A percentile compares a stretch with the other conserved stretches of the same genome.
Conservation (phyloP, 148 eudicot genomes). For the Cornus kousa region DNA sequence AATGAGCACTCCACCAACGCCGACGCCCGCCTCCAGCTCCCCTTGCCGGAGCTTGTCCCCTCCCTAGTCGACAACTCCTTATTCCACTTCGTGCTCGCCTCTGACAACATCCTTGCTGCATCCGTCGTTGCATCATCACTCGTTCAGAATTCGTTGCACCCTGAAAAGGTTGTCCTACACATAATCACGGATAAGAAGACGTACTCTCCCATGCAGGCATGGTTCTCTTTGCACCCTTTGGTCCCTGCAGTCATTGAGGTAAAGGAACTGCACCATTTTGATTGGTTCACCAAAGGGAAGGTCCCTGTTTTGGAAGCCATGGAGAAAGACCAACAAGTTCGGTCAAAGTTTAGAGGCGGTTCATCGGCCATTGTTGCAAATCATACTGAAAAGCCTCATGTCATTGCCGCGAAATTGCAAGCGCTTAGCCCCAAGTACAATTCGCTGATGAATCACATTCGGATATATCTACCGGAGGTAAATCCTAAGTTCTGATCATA, state of each 20-base stretch:
- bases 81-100: conserved; percentile 77
- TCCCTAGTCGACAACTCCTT: conserved; percentile 77
- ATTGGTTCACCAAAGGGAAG: conserved; percentile 90
- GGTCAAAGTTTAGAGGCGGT: conserved; percentile 87
- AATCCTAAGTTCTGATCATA: background rate
- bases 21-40: conserved; percentile 84
- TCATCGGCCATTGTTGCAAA: conserved; percentile 85
- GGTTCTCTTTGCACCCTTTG: conserved; percentile 82
- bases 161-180: conserved; percentile 73
- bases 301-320: conserved; percentile 92
- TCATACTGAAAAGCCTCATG: conserved; percentile 62
- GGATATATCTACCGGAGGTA: conserved; percentile 89
- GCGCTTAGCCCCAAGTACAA: conserved; percentile 86
- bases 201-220: conserved; percentile 88
- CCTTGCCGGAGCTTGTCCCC: conserved; percentile 72
- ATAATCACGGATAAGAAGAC: conserved; percentile 90
- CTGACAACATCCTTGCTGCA: conserved; percentile 83
- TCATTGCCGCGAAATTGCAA: conserved; percentile 90
- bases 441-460: conserved; percentile 81
- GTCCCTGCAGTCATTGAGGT: conserved; percentile 80
- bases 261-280: conserved; percentile 87
- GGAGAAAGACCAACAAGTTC: conserved; percentile 81
- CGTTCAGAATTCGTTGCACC: conserved; percentile 59
- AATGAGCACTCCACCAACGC: conserved; percentile 81
- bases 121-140: conserved; percentile 83